These are phyloP conservation scores for Micractinium sp. DNA, from an alignment of 139 green algal genomes.

Conservation along the genomic window DNA sequence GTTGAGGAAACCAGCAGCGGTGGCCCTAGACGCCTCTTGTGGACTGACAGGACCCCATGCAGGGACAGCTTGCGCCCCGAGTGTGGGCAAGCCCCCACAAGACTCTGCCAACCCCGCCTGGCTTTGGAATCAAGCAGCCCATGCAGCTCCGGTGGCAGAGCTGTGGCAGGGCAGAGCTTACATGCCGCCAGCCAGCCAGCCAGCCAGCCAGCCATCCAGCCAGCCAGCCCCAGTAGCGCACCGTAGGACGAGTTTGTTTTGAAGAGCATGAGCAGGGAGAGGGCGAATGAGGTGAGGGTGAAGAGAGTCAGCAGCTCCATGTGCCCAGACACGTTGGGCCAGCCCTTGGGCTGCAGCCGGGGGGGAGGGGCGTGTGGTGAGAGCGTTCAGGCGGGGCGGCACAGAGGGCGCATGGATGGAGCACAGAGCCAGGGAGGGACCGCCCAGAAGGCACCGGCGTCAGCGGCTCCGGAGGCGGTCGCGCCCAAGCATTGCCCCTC, in stretches of 20 bases:
- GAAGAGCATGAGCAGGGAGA: slow-evolving; percentile 48
- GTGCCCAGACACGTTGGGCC: neutral
- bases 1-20: too few species aligned
- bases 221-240: too few species aligned
- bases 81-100: too few species aligned
- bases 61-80: slow-evolving; percentile 25
- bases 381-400: too few species aligned
- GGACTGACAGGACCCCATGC: too few species aligned
- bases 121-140: too few species aligned
- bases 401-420: neutral
- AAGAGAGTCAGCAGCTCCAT: neutral
- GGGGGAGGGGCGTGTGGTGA: neutral
- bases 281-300: slow-evolving; percentile 24
- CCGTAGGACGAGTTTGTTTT: slow-evolving; percentile 37
- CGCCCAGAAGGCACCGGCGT: neutral
- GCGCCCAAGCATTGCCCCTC: too few species aligned
- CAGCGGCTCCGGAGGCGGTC: too few species aligned
- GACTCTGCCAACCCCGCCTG: too few species aligned
- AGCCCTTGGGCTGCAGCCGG: neutral
- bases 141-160: too few species aligned
- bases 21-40: too few species aligned
- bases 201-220: neutral
- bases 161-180: slow-evolving; percentile 31
- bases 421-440: neutral
- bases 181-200: neutral